Conservation (phyloP, 2,329 filamentous ascomycete species). For the Fusarium coffeatum region DNA sequence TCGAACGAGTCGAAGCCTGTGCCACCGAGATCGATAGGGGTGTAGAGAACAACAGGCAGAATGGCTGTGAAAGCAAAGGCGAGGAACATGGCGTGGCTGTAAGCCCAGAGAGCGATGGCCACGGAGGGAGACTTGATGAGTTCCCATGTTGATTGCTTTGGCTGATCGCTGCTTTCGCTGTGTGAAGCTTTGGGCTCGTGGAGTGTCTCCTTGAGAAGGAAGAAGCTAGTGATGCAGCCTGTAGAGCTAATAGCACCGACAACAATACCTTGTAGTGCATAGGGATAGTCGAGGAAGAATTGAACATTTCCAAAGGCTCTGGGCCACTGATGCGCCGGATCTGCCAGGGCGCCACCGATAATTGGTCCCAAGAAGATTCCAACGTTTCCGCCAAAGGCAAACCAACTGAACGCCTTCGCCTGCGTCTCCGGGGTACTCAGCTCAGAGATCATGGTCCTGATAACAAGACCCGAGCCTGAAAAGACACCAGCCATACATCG, state of each 20-base stretch:
- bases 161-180: background rate
- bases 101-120: conserved; percentile 71
- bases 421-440: conserved; percentile 76
- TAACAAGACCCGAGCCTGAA: conserved; percentile 77
- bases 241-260: conserved; percentile 67
- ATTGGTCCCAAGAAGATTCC: conserved; percentile 79
- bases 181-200: conserved; percentile 28
- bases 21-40: conserved; percentile 70
- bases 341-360: conserved; percentile 75
- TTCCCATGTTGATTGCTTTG: conserved; percentile 43
- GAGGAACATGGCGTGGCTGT: conserved; percentile 74
- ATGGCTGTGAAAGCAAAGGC: conserved; percentile 79
- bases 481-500: conserved; percentile 79
- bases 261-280: conserved; percentile 66
- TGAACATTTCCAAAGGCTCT: conserved; percentile 58
- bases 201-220: conserved; percentile 74
- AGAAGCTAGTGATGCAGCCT: conserved; percentile 61
- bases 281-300: conserved; percentile 64
- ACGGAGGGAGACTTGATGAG: conserved; percentile 74
- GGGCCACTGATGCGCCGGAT: conserved; percentile 74
- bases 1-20: conserved; percentile 69
- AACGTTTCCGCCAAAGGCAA: conserved; percentile 79
- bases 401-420: conserved; percentile 79
- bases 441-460: conserved; percentile 82
- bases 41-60: conserved; percentile 76